Evolutionary conservation across 1,139 yeast genomes (phyloP), one percentile per base, ranked within the genome.

Genomic region (Ogataea hybrid): DNA sequence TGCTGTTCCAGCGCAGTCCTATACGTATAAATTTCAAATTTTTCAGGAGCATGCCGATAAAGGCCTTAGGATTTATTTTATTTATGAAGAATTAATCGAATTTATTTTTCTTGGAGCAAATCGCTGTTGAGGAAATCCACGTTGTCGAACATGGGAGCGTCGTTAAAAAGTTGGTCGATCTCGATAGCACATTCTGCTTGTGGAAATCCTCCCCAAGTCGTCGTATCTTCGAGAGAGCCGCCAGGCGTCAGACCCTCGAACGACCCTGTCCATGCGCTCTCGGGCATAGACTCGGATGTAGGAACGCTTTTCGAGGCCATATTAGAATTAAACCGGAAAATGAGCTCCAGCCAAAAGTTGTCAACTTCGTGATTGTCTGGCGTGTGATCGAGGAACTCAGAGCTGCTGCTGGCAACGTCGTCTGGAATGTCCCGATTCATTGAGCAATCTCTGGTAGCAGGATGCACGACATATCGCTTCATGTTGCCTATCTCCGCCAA

Each of bases 291-390:
- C 11, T 23, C 27, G 12, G 27, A 10, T 10, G n/a, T 12, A 23
- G 27, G 27, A 5, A 23, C 27, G 27, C 5, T 23, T 23, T 23
- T 23, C 9, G 27, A 23, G 12, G 18, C 16, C 11, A 16, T 14
- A 10, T 15, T 28, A 10, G 27, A 23, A 9, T 28, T 41, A 15
- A 23, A 9, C 20, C 43, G 51, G 28, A 28, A 27, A 6, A 50
- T 33, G 22, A 44, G 23, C 4, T 51, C 50, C 17, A 35, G 29
- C 58, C 58, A 54, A 34, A 54, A 54, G 32, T 39, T 50, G 32
- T 53, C 57, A 17, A 51, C 38, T 15, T 32, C 34, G 6, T 15
- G 36, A n/a, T 23, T 37, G 25, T 34, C 30, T 25, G 37, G 31
- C 10, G 25, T 23, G 5, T 20, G 15, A 10, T 27, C 36, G 5